These are phyloP conservation scores for Cryptosporidium parvum DNA, from an alignment of 169 alveolate genomes.

Conservation along the genomic window DNA sequence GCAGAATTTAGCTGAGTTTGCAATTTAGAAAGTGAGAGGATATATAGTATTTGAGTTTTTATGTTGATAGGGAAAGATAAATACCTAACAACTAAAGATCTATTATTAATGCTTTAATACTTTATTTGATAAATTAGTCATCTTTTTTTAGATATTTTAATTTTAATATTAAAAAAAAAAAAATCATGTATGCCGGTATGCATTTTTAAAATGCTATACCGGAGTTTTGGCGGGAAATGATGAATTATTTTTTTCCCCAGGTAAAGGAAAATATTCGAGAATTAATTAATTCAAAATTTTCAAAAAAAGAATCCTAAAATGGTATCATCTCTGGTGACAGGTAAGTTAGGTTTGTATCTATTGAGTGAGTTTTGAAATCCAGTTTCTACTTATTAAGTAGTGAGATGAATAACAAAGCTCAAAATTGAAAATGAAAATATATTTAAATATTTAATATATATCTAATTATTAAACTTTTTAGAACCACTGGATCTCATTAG, in stretches of 20 bases:
- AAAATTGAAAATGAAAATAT: neutral
- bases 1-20: neutral
- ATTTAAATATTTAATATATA: neutral
- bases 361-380: neutral
- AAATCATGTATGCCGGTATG: slow-evolving; percentile 1
- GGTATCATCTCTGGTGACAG: slow-evolving; percentile 69
- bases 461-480: slow-evolving; percentile 38
- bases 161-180: neutral
- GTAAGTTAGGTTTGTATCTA: slow-evolving; percentile 41
- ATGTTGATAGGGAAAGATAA: neutral
- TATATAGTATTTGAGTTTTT: neutral
- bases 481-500: slow-evolving; percentile 92
- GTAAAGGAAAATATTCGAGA: neutral
- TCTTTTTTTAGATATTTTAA: neutral
- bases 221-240: neutral
- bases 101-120: neutral
- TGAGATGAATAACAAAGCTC: neutral
- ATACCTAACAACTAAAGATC: neutral
- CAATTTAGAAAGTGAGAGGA: neutral
- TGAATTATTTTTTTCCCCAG: neutral
- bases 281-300: neutral
- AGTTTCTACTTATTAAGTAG: neutral
- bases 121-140: neutral
- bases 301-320: neutral
- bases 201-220: neutral